Percentiles rank a stretch among this genome's conserved stretches.
Conservation (phyloP, 371 early-diverging fungal genomes). For the Apophysomyces sp. region DNA sequence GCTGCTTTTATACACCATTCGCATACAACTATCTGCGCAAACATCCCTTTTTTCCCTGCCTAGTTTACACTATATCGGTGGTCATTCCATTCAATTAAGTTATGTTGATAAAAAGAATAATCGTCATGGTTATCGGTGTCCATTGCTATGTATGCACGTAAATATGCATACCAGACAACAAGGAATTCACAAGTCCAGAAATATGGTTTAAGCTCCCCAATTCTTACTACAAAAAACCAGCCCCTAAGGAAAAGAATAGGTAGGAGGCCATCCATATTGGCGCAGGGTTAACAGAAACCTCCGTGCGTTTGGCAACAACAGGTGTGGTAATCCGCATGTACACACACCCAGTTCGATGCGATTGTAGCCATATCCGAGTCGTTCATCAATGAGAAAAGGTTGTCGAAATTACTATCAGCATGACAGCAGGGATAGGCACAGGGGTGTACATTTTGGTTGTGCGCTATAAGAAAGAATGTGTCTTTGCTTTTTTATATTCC, state of each 20-base stretch:
- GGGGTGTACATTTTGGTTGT: background rate
- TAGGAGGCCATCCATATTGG: background rate
- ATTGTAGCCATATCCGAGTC: too few relatives aligned
- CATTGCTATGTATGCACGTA: background rate
- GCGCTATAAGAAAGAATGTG: background rate
- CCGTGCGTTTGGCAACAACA: background rate
- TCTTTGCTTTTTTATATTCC: background rate
- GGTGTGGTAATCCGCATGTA: background rate
- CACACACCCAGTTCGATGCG: background rate
- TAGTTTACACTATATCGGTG: background rate
- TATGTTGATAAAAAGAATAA: background rate
- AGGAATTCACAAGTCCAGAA: background rate
- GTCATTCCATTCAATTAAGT: background rate
- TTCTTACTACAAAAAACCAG: too few relatives aligned
- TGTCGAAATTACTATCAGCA: background rate
- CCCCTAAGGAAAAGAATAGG: background rate
- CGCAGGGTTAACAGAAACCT: background rate
- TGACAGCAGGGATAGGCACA: background rate
- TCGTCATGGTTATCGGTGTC: background rate
- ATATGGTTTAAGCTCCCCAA: background rate
- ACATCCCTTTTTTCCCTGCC: background rate
- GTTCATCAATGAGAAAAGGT: too few relatives aligned
- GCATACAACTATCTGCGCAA: too few relatives aligned
- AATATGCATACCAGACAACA: background rate
- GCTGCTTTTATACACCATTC: too few relatives aligned